phyloP scores from a whole-genome alignment of 1,284 basidiomycete genomes.

The Abortiporus biennis region DNA sequence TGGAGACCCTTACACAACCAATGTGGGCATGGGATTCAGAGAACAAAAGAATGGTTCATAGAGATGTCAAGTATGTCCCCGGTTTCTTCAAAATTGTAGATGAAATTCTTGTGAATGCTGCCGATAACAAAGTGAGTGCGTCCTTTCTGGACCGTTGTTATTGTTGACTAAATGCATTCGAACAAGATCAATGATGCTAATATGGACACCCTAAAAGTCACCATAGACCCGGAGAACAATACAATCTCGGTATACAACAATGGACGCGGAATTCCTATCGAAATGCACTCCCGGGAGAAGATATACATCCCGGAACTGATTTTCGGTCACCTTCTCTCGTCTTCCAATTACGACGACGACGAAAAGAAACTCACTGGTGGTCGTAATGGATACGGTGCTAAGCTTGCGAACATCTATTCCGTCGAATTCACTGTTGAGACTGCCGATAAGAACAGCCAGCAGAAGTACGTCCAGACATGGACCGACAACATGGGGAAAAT shows the following conservation, averaged over 20 bases:
- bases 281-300: slow-evolving; percentile 90
- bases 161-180: neutral
- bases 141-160: neutral
- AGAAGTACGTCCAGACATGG: slow-evolving; percentile 97
- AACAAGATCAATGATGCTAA: slow-evolving; percentile 80
- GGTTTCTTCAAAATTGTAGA: slow-evolving; percentile 99
- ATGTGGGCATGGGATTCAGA: slow-evolving; percentile 92
- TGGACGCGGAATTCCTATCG: slow-evolving; percentile 94
- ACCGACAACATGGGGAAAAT: slow-evolving; percentile 90
- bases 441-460: slow-evolving; percentile 80
- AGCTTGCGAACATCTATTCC: slow-evolving; percentile 98
- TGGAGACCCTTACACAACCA: slow-evolving; percentile 76
- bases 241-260: slow-evolving; percentile 95
- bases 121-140: slow-evolving; percentile 90
- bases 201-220: slow-evolving; percentile 90
- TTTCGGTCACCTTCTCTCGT: slow-evolving; percentile 93
- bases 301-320: slow-evolving; percentile 98
- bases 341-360: slow-evolving; percentile 98
- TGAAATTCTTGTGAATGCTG: slow-evolving; percentile 98
- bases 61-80: slow-evolving; percentile 89
- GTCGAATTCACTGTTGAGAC: slow-evolving; percentile 97
- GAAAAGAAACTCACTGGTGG: slow-evolving; percentile 99
- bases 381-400: slow-evolving; percentile 97
- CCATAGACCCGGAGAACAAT: slow-evolving; percentile 80
- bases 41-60: slow-evolving; percentile 73